Conservation (phyloP, 1,139 yeast genomes). For the Zygosaccharomyces sapae region DNA sequence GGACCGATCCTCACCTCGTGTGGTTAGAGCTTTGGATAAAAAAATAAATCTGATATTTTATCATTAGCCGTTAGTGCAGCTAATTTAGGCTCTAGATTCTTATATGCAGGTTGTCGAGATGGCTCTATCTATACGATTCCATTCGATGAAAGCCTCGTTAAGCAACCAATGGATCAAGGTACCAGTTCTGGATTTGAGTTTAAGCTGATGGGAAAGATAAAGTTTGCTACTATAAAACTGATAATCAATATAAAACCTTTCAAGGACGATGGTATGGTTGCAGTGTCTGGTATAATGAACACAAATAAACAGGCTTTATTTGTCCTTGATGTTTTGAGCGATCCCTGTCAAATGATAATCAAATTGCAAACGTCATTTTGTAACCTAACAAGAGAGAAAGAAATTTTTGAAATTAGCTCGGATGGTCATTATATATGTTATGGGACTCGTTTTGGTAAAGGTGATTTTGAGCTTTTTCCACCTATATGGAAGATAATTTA, state of each 20-base stretch:
- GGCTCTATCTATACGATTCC: conserved; percentile 12
- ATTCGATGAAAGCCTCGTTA: background rate
- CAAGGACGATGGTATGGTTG: conserved; percentile 7
- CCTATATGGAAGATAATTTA: conserved; percentile 13
- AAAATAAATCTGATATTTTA: conserved; percentile 13
- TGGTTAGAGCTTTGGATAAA: background rate
- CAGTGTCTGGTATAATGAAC: conserved; percentile 12
- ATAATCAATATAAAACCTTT: conserved; percentile 11
- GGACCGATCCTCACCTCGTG: background rate
- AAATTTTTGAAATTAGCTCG: conserved; percentile 18
- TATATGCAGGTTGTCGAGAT: conserved; percentile 18
- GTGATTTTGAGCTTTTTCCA: conserved; percentile 25
- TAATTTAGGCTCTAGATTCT: background rate
- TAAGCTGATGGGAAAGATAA: background rate
- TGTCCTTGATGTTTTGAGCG: conserved; percentile 10
- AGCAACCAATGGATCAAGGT: background rate
- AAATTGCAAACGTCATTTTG: conserved; percentile 18
- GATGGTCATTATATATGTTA: conserved; percentile 25
- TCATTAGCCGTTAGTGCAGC: conserved; percentile 7
- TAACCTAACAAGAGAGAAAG: conserved; percentile 22
- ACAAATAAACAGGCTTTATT: conserved; percentile 8
- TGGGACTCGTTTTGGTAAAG: conserved; percentile 20
- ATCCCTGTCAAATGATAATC: conserved; percentile 5
- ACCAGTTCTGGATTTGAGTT: background rate
- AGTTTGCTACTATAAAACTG: conserved; percentile 7